A percentile compares a stretch with the other conserved stretches of the same genome.
phyloP scores from a whole-genome alignment of 768 basidiomycete genomes.

The Punctularia strigosozonata region DNA sequence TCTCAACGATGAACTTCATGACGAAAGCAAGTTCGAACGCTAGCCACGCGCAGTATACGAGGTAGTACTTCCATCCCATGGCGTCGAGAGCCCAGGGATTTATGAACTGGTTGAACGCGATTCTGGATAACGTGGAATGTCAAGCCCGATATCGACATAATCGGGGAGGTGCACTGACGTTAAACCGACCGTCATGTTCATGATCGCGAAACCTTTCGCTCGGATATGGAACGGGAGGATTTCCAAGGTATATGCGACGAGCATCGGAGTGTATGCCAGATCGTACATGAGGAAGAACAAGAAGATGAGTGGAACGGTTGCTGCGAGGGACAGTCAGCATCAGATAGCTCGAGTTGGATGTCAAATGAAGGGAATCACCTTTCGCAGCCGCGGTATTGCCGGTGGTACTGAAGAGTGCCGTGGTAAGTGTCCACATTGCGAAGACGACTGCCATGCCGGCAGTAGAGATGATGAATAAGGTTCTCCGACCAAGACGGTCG shows the following conservation, averaged over 20 bases:
- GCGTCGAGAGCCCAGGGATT: conserved; percentile 61
- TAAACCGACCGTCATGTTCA: no score
- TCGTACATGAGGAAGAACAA: conserved; percentile 42
- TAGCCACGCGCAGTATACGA: conserved; percentile 57
- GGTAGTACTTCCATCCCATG: conserved; percentile 36
- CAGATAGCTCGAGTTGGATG: background rate
- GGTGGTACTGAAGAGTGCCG: conserved; percentile 24
- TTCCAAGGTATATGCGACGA: conserved; percentile 54
- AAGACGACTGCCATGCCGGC: conserved; percentile 40
- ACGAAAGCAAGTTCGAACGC: conserved; percentile 49
- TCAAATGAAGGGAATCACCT: conserved; percentile 10
- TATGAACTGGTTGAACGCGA: conserved; percentile 72
- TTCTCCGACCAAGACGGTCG: conserved; percentile 56
- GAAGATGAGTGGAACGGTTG: conserved; percentile 59
- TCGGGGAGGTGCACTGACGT: background rate
- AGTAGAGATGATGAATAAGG: conserved; percentile 56
- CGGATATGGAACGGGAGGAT: conserved; percentile 74
- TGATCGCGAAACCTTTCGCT: conserved; percentile 68
- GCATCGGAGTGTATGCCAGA: conserved; percentile 68
- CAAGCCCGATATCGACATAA: conserved; percentile 29
- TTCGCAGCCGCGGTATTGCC: conserved; percentile 19
- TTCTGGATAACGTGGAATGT: conserved; percentile 47
- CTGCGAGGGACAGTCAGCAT: conserved; percentile 15
- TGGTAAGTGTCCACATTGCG: conserved; percentile 40
- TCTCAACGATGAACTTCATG: conserved; percentile 44